Conservation (phyloP, 768 basidiomycete genomes). For the Lanmaoa pseudosensibilis region DNA sequence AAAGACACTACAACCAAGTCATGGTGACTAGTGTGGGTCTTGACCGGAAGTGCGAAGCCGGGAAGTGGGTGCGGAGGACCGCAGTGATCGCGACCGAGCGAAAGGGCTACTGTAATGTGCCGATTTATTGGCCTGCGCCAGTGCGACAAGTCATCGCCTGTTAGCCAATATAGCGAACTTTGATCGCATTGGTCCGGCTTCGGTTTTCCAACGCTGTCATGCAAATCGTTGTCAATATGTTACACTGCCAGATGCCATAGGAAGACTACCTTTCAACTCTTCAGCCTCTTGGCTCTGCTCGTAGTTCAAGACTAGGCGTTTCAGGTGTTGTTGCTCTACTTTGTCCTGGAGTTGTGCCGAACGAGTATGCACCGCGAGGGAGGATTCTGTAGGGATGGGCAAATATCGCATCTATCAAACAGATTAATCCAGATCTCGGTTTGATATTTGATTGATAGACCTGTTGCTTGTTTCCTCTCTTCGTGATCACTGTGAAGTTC, state of each 20-base stretch:
- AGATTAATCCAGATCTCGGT: conserved; percentile 11
- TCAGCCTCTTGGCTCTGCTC: conserved; percentile 88
- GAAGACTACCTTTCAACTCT: conserved; percentile 63
- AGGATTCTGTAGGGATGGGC: conserved; percentile 82
- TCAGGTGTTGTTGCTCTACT: conserved; percentile 95
- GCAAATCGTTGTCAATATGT: not conserved
- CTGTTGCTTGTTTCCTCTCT: conserved; percentile 91
- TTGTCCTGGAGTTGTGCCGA: conserved; percentile 91
- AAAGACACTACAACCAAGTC: conserved; percentile 17
- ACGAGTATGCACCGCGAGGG: conserved; percentile 87
- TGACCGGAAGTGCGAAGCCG: conserved; percentile 21
- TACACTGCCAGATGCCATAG: not conserved
- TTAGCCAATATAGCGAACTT: conserved; percentile 76
- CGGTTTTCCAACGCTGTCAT: conserved; percentile 65
- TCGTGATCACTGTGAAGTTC: conserved; percentile 91
- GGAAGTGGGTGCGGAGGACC: conserved; percentile 21
- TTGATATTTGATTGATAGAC: conserved; percentile 37
- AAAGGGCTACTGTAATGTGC: conserved; percentile 21
- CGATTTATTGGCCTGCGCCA: conserved; percentile 15
- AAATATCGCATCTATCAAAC: conserved; percentile 72
- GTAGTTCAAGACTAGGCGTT: conserved; percentile 89
- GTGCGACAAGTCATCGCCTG: conserved; percentile 16
- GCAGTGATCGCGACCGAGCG: conserved; percentile 24
- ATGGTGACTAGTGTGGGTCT: conserved; percentile 15
- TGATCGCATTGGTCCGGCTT: conserved; percentile 65